These are phyloP conservation scores for Moricandia moricandioides DNA, from an alignment of 345 rosid species.

Conservation along the genomic window DNA sequence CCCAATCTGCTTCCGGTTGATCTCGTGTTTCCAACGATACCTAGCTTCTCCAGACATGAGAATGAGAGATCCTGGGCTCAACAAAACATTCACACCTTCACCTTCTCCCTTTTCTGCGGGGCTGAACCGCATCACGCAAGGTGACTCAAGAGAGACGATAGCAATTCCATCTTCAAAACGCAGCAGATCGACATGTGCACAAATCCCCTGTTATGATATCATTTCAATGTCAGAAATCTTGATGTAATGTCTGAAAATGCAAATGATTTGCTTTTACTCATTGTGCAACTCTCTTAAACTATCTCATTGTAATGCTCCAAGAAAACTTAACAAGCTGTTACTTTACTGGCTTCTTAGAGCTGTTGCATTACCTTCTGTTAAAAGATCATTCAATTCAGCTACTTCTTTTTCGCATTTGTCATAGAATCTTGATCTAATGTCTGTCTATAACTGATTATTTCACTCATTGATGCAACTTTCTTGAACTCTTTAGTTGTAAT, in stretches of 20 bases:
- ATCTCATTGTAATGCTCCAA: not conserved
- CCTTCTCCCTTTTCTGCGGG: constrained; percentile 31
- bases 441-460: not conserved
- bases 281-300: not conserved
- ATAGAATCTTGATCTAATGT: not conserved
- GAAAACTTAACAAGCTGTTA: not conserved
- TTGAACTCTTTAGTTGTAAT: not conserved
- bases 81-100: constrained; percentile 42
- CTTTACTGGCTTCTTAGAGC: not conserved
- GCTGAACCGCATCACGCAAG: constrained; percentile 82
- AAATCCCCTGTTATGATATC: constrained; percentile 59
- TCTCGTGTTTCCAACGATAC: constrained; percentile 86
- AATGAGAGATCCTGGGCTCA: constrained; percentile 77
- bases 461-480: not conserved
- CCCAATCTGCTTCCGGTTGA: constrained; percentile 68
- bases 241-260: not conserved
- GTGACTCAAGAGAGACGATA: constrained; percentile 76
- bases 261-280: not conserved
- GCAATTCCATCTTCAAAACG: constrained; percentile 91
- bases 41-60: constrained; percentile 84
- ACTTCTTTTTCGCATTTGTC: not conserved
- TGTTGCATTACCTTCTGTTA: not conserved
- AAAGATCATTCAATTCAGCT: not conserved
- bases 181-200: constrained; percentile 88
- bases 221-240: not conserved